These are phyloP conservation scores for Acanthamoeba healyi DNA, from an alignment of 208 protist species.

Conservation along the genomic window DNA sequence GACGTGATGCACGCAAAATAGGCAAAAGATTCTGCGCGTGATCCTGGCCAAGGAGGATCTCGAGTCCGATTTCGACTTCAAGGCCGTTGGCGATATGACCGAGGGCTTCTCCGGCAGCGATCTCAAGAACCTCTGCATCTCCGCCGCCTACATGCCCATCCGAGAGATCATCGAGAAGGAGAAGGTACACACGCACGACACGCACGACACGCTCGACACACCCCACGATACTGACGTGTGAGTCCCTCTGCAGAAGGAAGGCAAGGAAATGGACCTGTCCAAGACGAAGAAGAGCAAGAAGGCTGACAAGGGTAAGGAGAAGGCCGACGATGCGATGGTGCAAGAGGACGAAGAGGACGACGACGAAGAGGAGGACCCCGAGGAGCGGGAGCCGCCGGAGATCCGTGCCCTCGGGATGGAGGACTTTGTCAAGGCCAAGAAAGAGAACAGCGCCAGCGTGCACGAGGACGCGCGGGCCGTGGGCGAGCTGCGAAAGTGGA, in stretches of 20 bases:
- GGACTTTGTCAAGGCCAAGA: conserved; percentile 85
- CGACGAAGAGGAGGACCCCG: not conserved
- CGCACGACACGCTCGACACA: not conserved
- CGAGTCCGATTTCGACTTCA: conserved; percentile 77
- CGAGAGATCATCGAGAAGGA: conserved; percentile 80
- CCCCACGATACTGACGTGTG: not conserved
- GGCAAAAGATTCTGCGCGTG: conserved; percentile 80
- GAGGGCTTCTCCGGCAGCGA: conserved; percentile 87
- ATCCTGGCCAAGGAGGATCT: conserved; percentile 83
- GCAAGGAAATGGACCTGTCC: not conserved
- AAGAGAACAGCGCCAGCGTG: conserved; percentile 81
- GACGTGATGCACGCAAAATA: not conserved
- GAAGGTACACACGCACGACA: conserved; percentile 33
- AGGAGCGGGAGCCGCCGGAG: conserved; percentile 43
- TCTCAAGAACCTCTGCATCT: conserved; percentile 87
- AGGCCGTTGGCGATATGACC: conserved; percentile 78
- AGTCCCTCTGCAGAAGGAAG: not conserved
- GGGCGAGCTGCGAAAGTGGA: conserved; percentile 85
- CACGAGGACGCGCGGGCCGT: conserved; percentile 81
- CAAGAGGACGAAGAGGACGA: conserved; percentile 24
- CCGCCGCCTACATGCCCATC: conserved; percentile 83
- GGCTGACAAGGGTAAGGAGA: conserved; percentile 6
- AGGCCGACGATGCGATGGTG: conserved; percentile 19
- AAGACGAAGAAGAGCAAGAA: conserved; percentile 13
- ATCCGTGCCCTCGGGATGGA: conserved; percentile 74